Evolutionary conservation across 2,329 filamentous ascomycete genomes (phyloP).

Genomic region (Epichloe baconii): DNA sequence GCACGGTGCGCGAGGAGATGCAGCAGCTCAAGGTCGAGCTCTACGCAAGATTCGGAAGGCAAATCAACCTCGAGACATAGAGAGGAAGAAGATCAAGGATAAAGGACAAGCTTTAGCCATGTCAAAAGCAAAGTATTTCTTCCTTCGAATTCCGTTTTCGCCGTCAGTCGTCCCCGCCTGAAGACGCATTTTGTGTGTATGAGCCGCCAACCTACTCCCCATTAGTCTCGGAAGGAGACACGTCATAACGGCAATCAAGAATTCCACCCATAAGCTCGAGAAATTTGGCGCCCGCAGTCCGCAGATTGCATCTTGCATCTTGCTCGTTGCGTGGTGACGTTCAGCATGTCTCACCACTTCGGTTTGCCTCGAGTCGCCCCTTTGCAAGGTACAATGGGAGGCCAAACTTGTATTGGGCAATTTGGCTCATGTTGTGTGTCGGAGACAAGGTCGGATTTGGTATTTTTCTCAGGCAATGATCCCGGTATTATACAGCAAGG

Average conservation of each 20-base stretch:
- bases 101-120: not conserved
- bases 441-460: not conserved
- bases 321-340: not conserved
- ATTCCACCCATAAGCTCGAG: not conserved
- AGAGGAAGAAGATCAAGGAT: not conserved
- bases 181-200: slow-evolving; percentile 1
- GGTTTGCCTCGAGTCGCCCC: not conserved
- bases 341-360: not conserved
- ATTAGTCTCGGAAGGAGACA: not conserved
- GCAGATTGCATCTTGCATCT: no score
- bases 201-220: not conserved
- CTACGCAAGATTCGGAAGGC: slow-evolving; percentile 89
- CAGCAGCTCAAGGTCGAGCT: slow-evolving; percentile 77
- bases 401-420: not conserved
- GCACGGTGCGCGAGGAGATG: slow-evolving; percentile 73
- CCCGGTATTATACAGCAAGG: not conserved
- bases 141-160: not conserved
- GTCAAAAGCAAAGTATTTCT: not conserved
- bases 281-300: no score
- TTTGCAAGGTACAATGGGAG: not conserved
- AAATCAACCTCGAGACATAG: slow-evolving; percentile 91
- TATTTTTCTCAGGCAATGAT: not conserved
- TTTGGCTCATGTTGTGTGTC: not conserved
- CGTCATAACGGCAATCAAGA: not conserved
- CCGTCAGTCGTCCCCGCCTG: not conserved